Evolutionary conservation across 805 yeast species (phyloP).

Genomic region (Candida succiphila): DNA sequence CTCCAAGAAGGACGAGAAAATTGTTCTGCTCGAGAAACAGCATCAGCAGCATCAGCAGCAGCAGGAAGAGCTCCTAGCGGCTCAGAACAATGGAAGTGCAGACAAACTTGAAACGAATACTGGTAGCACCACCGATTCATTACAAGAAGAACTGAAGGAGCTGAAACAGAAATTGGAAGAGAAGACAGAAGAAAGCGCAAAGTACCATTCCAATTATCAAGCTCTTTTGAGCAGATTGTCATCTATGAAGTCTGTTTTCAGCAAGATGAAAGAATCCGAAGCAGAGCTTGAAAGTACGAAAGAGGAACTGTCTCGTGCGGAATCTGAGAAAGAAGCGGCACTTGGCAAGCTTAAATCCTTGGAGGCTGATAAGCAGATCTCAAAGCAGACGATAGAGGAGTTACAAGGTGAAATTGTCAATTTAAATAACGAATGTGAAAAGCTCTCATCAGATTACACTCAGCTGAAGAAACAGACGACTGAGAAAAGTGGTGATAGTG

Average conservation of each 20-base stretch:
- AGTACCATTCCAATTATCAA: slow-evolving; percentile 50
- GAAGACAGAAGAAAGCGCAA: slow-evolving; percentile 42
- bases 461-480: slow-evolving; percentile 27
- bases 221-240: slow-evolving; percentile 51
- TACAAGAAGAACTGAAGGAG: neutral
- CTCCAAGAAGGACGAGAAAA: too few relatives aligned
- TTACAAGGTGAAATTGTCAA: slow-evolving; percentile 25
- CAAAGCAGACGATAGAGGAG: slow-evolving; percentile 11
- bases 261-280: slow-evolving; percentile 65
- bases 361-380: slow-evolving; percentile 13
- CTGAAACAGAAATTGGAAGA: slow-evolving; percentile 22
- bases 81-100: too few relatives aligned
- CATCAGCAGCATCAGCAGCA: too few relatives aligned
- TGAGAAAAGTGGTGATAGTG: slow-evolving; percentile 28
- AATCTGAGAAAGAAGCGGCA: slow-evolving; percentile 26
- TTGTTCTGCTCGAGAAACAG: too few relatives aligned
- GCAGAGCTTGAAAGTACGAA: slow-evolving; percentile 47
- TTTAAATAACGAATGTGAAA: slow-evolving; percentile 45
- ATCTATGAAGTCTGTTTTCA: slow-evolving; percentile 65
- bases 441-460: slow-evolving; percentile 31
- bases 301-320: slow-evolving; percentile 29
- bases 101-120: too few relatives aligned
- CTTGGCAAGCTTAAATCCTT: slow-evolving; percentile 19
- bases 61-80: too few relatives aligned
- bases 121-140: too few relatives aligned